Conservation (phyloP, 2,329 filamentous ascomycete genomes). For the Orbilia ellipsospora region DNA sequence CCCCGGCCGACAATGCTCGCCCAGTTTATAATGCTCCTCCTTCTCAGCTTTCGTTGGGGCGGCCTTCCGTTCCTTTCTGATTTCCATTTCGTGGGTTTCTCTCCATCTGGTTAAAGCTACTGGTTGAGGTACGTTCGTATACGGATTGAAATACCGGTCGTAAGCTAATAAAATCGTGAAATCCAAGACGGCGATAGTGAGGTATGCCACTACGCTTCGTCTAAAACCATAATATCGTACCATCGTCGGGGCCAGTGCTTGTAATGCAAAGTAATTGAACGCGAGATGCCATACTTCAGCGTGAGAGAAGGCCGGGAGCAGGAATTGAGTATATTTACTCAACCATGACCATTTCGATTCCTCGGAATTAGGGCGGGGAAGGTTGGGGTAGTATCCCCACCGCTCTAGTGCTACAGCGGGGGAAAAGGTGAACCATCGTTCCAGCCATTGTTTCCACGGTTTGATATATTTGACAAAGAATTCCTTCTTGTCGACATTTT, state of each 20-base stretch:
- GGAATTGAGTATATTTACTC: slow-evolving; percentile 28
- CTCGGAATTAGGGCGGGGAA: not conserved
- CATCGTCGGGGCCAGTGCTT: slow-evolving; percentile 41
- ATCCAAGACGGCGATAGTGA: slow-evolving; percentile 2
- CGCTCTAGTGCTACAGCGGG: slow-evolving; percentile 19
- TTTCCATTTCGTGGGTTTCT: slow-evolving; percentile 8
- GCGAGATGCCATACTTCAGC: slow-evolving; percentile 32
- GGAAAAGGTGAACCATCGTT: slow-evolving; percentile 30
- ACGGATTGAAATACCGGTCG: slow-evolving; percentile 31
- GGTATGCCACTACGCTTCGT: slow-evolving; percentile 19
- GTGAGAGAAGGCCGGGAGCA: slow-evolving; percentile 36
- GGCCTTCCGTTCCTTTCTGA: slow-evolving; percentile 4
- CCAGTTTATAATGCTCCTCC: slow-evolving; percentile 30
- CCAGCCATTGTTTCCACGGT: slow-evolving; percentile 21
- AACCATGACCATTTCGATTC: not conserved
- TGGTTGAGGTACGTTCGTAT: slow-evolving; percentile 6
- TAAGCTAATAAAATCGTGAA: slow-evolving; percentile 1
- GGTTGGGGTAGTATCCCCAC: slow-evolving; percentile 13
- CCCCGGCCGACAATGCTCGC: slow-evolving; percentile 28
- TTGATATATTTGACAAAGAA: slow-evolving; percentile 32
- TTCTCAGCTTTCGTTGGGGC: slow-evolving; percentile 20
- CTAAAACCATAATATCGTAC: slow-evolving; percentile 42
- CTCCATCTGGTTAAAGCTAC: not conserved
- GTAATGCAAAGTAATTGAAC: slow-evolving; percentile 49
- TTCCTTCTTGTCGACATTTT: not conserved